Evolutionary conservation across 78 protist species (phyloP), one percentile per base, ranked within the genome.

Genomic region (Neovahlkampfia damariscottae): DNA sequence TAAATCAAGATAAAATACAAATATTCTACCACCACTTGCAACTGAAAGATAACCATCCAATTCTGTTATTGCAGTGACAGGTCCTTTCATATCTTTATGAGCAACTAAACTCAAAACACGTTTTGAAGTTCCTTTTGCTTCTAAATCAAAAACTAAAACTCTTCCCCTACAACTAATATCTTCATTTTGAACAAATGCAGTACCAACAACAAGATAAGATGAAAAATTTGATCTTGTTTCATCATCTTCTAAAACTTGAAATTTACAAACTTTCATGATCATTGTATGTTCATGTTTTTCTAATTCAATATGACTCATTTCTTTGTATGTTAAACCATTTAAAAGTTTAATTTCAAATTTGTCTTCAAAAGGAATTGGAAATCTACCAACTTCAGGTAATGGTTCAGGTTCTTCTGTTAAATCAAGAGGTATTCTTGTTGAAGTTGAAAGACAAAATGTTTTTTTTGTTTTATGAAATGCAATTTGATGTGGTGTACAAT

Each of bases 31-130:
- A 41, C 73, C 73, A 9, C 35, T 71, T 9, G 77, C 9, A 9
- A 73, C 77, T 9, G 8, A n/a, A 27, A 73, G 9, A 41, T 68
- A 73, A n/a, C 77, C 77, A 59, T 73, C 77, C 19, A 73, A 71
- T 9, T 9, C 8, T 10, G 71, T 71, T 71, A 73, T 27, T 9
- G 77, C 71, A 9, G 77, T 38, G 10, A 73, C 77, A 66, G 77
- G 41, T 8, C 77, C 77, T 71, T 73, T 73, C 77, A 38, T 27
- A 9, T 73, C 77, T 10, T 73, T 73, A 10, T 9, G 9, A 10
- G 35, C 35, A 27, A 73, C 35, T 9, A 27, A 31, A 9, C 10
- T 8, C 77, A 73, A 41, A 30, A 19, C 62, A 50, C 62, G 34
- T 50, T 19, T n/a, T 50, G 19, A 19, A n/a, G 19, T 19, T 50